Base-by-base conservation (phyloP, 164 flowering plant species). In the Vitis cinerea region DNA sequence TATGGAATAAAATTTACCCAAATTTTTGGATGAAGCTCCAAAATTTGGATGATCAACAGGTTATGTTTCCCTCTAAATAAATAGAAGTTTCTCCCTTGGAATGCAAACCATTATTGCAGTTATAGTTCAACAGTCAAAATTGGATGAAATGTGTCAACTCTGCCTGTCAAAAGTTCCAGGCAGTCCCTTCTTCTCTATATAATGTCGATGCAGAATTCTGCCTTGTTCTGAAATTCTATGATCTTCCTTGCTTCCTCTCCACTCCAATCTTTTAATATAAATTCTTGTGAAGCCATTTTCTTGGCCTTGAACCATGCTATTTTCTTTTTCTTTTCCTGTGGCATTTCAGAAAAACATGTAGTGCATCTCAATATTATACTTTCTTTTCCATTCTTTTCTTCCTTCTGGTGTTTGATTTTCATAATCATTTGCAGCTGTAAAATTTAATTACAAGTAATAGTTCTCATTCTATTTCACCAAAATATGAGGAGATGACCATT, bases 231-330 rank as follows among this genome's bases (percentile, higher is more conserved):
- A 59, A 62, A 63, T 60, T 68, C 51, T 37, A 55, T 30, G 49
- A 77, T 77, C 60, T 71, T 15, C 72, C 50, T 68, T 74, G 48
- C 80, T 77, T 74, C 44, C 69, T 10, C 67, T 69, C 66, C 59
- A 75, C 81, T 77, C 74, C 63, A 67, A 60, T 64, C 29, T 58
- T 53, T n/a, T 7, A 14, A 49, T 63, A 15, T 13, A 37, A 60
- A 8, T 29, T 71, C 48, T 57, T 62, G 54, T 67, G 70, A 67
- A 31, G 62, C 7, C 56, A 47, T 17, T 17, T 44, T 3, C 13
- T 44, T 66, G 31, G 1, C 54, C 59, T 6, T 47, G 58, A 50
- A 56, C 49, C 31, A 51, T 17, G 52, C 16, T 19, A 10, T 60
- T 17, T 19, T 16, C n/a, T 1, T 23, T 12, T 68, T 66, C 30